Percentiles rank a stretch among this genome's conserved stretches.
phyloP scores from a whole-genome alignment of 2,329 filamentous ascomycete species.

The Iodosphaeria phyllophila region DNA sequence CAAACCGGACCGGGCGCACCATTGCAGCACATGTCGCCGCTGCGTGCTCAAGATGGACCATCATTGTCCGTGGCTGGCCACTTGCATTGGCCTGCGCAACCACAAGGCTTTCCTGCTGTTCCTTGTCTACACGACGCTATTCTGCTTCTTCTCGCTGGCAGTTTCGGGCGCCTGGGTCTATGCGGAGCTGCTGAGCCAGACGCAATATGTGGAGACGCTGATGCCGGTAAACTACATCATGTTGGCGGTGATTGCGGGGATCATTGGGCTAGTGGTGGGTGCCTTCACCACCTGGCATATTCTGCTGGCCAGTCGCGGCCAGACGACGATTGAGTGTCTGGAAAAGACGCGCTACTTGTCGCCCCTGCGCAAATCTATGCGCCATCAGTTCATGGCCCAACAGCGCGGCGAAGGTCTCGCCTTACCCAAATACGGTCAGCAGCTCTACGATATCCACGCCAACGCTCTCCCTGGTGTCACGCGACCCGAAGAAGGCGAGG shows the following conservation, averaged over 20 bases:
- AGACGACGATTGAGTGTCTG: constrained; percentile 90
- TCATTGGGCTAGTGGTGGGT: constrained; percentile 75
- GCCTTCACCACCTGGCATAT: constrained; percentile 91
- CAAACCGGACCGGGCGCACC: constrained; percentile 90
- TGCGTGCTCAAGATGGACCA: constrained; percentile 99
- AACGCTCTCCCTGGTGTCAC: constrained; percentile 68
- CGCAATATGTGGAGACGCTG: constrained; percentile 52
- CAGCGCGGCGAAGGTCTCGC: constrained; percentile 29
- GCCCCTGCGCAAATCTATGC: constrained; percentile 53
- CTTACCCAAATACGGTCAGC: constrained; percentile 46
- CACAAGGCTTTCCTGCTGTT: constrained; percentile 94
- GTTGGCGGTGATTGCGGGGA: constrained; percentile 68
- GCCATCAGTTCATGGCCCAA: constrained; percentile 39
- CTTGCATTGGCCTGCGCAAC: constrained; percentile 83
- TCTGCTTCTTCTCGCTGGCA: constrained; percentile 68
- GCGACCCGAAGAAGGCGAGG: constrained; percentile 65
- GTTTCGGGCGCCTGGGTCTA: constrained; percentile 70
- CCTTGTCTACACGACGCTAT: constrained; percentile 71
- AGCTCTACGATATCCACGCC: constrained; percentile 64
- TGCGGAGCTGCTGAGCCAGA: constrained; percentile 57
- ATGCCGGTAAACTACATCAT: constrained; percentile 86
- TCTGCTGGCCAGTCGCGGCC: constrained; percentile 54
- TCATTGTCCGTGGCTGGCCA: constrained; percentile 95
- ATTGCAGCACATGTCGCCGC: constrained; percentile 85
- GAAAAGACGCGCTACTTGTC: constrained; percentile 92